phyloP scores from a whole-genome alignment of 2,329 filamentous ascomycete species.

The Neurospora sp. region DNA sequence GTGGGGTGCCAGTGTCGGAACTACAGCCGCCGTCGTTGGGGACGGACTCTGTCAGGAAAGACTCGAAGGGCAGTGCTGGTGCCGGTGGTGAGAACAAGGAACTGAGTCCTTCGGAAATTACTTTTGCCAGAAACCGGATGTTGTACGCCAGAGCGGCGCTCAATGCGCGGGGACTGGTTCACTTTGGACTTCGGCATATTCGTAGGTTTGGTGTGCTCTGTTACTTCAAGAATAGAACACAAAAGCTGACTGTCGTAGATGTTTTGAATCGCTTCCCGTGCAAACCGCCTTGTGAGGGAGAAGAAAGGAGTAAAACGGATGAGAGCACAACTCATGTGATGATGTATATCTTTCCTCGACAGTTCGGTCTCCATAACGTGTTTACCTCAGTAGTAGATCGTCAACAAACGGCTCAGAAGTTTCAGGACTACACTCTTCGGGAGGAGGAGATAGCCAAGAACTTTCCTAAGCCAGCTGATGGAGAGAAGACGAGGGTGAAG shows the following conservation, averaged over 20 bases:
- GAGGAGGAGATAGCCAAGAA: slow-evolving; percentile 64
- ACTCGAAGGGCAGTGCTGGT: too few relatives aligned
- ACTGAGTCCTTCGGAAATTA: slow-evolving; percentile 47
- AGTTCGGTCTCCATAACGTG: slow-evolving; percentile 87
- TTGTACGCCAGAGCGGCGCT: slow-evolving; percentile 70
- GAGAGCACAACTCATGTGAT: slow-evolving; percentile 59
- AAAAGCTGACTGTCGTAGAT: slow-evolving; percentile 40
- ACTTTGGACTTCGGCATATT: slow-evolving; percentile 69
- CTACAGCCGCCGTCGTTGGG: slow-evolving; percentile 16
- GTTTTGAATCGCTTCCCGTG: slow-evolving; percentile 63
- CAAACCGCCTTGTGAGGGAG: slow-evolving; percentile 3
- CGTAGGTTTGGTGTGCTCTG: slow-evolving; percentile 38
- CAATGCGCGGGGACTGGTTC: slow-evolving; percentile 56
- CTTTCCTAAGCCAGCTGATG: slow-evolving; percentile 21
- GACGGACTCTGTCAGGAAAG: too few relatives aligned
- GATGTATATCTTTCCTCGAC: slow-evolving; percentile 89
- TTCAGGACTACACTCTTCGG: slow-evolving; percentile 77
- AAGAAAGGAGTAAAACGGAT: slow-evolving; percentile 22
- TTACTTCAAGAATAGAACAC: too few relatives aligned
- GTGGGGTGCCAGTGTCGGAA: slow-evolving; percentile 41
- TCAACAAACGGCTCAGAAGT: slow-evolving; percentile 58
- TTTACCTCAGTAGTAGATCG: slow-evolving; percentile 63
- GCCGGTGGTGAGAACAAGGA: slow-evolving; percentile 1
- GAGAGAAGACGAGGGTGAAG: slow-evolving; percentile 21
- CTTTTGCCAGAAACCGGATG: slow-evolving; percentile 73